phyloP scores from a whole-genome alignment of 352 stramenopile genomes.

The Pythium brachiatum region DNA sequence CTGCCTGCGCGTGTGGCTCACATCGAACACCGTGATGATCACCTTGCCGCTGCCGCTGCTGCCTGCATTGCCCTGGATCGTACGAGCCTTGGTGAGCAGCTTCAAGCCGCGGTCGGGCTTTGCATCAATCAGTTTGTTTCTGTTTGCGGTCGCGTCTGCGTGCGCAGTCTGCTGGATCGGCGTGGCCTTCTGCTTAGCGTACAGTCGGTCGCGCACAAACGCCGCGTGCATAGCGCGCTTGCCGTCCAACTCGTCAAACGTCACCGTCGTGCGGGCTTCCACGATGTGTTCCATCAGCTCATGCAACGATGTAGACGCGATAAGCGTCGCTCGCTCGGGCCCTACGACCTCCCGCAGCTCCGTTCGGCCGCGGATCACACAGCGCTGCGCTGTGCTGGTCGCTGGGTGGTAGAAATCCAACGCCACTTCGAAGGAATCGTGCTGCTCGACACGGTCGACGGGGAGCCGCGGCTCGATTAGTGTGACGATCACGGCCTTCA shows the following conservation, averaged over 20 bases:
- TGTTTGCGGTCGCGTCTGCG: conserved; percentile 37
- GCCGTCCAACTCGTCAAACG: conserved; percentile 18
- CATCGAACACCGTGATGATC: conserved; percentile 65
- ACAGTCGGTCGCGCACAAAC: conserved; percentile 61
- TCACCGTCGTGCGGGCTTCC: conserved; percentile 34
- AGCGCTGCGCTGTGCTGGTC: conserved; percentile 30
- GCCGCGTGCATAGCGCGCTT: conserved; percentile 27
- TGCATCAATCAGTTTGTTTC: conserved; percentile 57
- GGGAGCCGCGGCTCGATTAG: conserved; percentile 30
- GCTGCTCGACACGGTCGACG: conserved; percentile 43
- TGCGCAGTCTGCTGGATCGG: conserved; percentile 38
- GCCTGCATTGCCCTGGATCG: conserved; percentile 15
- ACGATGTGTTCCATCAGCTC: conserved; percentile 59
- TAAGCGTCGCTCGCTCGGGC: conserved; percentile 42
- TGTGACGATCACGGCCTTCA: conserved; percentile 43
- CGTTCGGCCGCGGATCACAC: conserved; percentile 34
- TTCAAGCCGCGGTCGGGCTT: conserved; percentile 52
- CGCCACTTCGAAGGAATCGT: conserved; percentile 53
- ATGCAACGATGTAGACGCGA: conserved; percentile 35
- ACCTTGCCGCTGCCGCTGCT: conserved; percentile 26
- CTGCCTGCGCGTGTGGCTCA: conserved; percentile 20
- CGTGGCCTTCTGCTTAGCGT: conserved; percentile 63
- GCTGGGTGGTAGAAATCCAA: conserved; percentile 60
- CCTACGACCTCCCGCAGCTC: conserved; percentile 67
- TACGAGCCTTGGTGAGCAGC: conserved; percentile 44